Evolutionary conservation across 2,329 filamentous ascomycete species (phyloP).

Genomic region (Hawksworthiomyces lignivorus): DNA sequence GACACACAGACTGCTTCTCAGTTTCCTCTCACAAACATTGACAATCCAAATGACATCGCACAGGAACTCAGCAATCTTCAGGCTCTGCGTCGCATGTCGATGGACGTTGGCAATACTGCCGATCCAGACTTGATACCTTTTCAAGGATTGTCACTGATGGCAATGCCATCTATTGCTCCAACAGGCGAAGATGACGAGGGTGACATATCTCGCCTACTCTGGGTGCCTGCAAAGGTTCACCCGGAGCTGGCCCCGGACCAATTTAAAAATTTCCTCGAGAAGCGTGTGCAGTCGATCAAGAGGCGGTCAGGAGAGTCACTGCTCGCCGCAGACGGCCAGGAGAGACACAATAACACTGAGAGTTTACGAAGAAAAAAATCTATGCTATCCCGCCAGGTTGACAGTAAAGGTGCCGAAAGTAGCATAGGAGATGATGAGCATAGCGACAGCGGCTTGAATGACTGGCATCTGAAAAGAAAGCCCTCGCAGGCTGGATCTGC

Average conservation of each 20-base stretch:
- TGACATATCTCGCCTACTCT: conserved; percentile 81
- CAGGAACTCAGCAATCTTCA: conserved; percentile 90
- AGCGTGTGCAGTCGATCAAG: conserved; percentile 82
- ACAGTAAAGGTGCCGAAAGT: conserved; percentile 55
- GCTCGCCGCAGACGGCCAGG: conserved; percentile 45
- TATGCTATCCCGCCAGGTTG: conserved; percentile 88
- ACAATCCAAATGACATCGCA: conserved; percentile 79
- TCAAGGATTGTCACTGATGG: conserved; percentile 53
- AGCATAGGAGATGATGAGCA: background rate
- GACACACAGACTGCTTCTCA: conserved; percentile 51
- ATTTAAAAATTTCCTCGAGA: conserved; percentile 94
- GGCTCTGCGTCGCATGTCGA: conserved; percentile 84
- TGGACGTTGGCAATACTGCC: conserved; percentile 72
- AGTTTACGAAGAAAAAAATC: conserved; percentile 74
- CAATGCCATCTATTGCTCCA: conserved; percentile 66
- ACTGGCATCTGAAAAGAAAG: conserved; percentile 60
- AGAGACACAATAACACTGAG: conserved; percentile 30
- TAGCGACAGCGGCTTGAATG: background rate
- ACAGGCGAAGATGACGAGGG: conserved; percentile 71
- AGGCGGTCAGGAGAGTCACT: conserved; percentile 68
- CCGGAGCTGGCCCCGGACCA: conserved; percentile 92
- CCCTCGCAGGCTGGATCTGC: conserved; percentile 64
- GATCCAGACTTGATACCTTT: conserved; percentile 73
- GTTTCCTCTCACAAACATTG: conserved; percentile 83
- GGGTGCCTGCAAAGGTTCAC: conserved; percentile 91